Evolutionary conservation across 2,329 filamentous ascomycete species (phyloP), one percentile per base, ranked within the genome.

Genomic region (Penicillium nordicum): DNA sequence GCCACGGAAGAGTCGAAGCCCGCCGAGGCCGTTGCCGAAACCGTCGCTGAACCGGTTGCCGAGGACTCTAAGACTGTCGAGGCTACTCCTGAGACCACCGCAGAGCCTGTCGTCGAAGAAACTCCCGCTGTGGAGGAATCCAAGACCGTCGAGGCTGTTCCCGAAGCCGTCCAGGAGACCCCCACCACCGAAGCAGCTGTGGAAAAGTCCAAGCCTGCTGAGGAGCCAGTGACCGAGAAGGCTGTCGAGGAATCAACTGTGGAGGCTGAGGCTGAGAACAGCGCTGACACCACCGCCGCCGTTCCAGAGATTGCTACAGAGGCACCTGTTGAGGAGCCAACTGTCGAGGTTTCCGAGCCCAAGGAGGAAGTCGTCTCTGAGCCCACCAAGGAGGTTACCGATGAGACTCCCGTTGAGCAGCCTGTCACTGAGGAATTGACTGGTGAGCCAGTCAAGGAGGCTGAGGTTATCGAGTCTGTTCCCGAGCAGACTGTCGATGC

Each of bases 231-330:
- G 18, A 18, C 32, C 7, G 54, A 57, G 36, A 34, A 51, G 48
- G 34, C 42, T 21, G 50, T 44, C 11, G 41, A 58, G 23, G 49
- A 52, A 18, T 50, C 63, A 1, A 44, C 41, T 12, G 34, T 46
- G 8, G 55, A 58, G 36, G 37, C 50, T 8, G 38, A 45, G 37
- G 34, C 51, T 18, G 52, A 59, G 46, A 49, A 53, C 50, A 53
- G 50, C 6, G 34, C 42, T 10, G 50, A 53, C 23, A 30, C 18
- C n/a, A 53, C 42, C 10, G 16, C n/a, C 0, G 23, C 43, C 1
- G 43, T 49, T 34, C 37, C 51, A 9, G 44, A 61, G 30, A n/a
- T 21, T 18, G 43, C 41, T 4, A 5, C n/a, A 8, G 49, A 57
- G 32, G 30, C 43, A 37, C 12, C 50, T 45, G 16, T n/a, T n/a